Evolutionary conservation across 192 early-diverging fungal species (phyloP).

Genomic region (Globomyces pollinis-pini): DNA sequence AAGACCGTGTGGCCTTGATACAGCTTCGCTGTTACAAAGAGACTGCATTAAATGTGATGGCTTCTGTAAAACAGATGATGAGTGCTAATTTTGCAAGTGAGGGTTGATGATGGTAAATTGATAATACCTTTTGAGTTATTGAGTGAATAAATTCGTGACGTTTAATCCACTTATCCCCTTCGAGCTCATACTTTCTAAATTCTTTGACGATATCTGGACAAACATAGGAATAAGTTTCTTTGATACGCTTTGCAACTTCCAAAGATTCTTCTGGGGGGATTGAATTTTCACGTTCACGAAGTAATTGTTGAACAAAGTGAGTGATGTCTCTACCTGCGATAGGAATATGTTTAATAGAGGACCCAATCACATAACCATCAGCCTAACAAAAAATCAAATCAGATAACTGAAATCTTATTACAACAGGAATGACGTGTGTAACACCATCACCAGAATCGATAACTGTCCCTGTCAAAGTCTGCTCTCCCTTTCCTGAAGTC

Average conservation of each 20-base stretch:
- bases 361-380: constrained; percentile 96
- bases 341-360: constrained; percentile 96
- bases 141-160: constrained; percentile 75
- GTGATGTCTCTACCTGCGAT: constrained; percentile 98
- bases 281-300: constrained; percentile 91
- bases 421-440: constrained; percentile 98
- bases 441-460: constrained; percentile 98
- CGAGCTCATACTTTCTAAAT: constrained; percentile 87
- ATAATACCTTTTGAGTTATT: constrained; percentile 71
- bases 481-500: constrained; percentile 78
- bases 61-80: no score
- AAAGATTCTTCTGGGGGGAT: constrained; percentile 97
- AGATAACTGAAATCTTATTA: constrained; percentile 24
- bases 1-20: no score
- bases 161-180: constrained; percentile 84
- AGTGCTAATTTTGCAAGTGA: neutral
- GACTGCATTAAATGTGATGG: no score
- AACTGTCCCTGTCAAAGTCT: constrained; percentile 94
- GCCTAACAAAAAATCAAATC: constrained; percentile 63
- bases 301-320: constrained; percentile 92
- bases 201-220: constrained; percentile 96
- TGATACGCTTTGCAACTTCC: constrained; percentile 89
- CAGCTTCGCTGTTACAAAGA: no score
- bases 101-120: neutral
- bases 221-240: constrained; percentile 95